Percentiles rank a stretch among this genome's conserved stretches.
Evolutionary conservation across 75 land plant genomes (phyloP).

Genomic region (Cunninghamia lanceolata): DNA sequence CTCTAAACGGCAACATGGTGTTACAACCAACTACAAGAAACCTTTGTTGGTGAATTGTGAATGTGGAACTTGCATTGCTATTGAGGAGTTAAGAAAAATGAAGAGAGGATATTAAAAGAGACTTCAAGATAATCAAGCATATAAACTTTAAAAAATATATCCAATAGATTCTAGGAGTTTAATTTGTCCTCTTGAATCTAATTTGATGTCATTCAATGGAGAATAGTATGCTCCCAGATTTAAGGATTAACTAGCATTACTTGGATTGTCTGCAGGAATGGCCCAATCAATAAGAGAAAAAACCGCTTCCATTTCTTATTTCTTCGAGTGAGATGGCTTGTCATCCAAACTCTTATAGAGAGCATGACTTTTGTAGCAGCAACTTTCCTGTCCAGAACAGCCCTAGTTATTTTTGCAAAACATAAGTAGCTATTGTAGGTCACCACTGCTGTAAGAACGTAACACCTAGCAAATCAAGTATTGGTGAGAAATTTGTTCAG

Average conservation of each 20-base stretch:
- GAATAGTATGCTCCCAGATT: too few relatives aligned
- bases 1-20: neutral
- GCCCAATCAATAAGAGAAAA: too few relatives aligned
- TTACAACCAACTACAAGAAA: neutral
- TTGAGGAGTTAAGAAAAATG: neutral
- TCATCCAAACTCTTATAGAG: neutral
- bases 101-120: neutral
- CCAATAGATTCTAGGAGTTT: too few relatives aligned
- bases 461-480: too few relatives aligned
- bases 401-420: neutral
- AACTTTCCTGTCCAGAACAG: neutral
- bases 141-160: too few relatives aligned
- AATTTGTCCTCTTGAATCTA: too few relatives aligned
- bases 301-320: neutral
- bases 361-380: neutral
- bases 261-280: too few relatives aligned
- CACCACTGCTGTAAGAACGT: too few relatives aligned
- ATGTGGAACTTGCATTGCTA: neutral
- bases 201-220: too few relatives aligned
- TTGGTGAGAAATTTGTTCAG: too few relatives aligned
- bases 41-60: neutral
- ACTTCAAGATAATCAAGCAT: neutral
- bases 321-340: neutral
- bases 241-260: too few relatives aligned
- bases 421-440: neutral